Conservation (phyloP, 2,329 filamentous ascomycete species). For the Plenodomus lindquistii region DNA sequence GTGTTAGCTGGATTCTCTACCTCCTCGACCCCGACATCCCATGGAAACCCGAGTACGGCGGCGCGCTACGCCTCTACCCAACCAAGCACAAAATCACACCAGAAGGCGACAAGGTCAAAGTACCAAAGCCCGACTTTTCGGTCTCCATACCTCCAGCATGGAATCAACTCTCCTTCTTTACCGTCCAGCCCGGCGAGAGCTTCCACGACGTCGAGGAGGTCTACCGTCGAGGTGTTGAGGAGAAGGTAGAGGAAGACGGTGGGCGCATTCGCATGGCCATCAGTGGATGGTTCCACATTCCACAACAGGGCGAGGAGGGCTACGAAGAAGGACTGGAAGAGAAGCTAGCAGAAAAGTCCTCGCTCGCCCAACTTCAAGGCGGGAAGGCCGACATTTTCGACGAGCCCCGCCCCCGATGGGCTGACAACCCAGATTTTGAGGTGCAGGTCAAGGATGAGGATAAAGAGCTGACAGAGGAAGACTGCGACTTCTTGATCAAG, state of each 20-base stretch:
- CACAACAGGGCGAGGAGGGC: constrained; percentile 89
- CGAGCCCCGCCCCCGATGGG: constrained; percentile 67
- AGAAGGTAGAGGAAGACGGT: constrained; percentile 68
- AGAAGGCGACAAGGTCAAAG: constrained; percentile 74
- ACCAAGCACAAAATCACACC: constrained; percentile 65
- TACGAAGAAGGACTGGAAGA: constrained; percentile 88
- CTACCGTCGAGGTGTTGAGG: constrained; percentile 67
- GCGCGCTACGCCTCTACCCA: constrained; percentile 86
- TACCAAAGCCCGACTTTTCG: constrained; percentile 76
- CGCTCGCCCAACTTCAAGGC: constrained; percentile 85
- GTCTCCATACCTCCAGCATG: constrained; percentile 91
- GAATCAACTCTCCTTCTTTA: constrained; percentile 98
- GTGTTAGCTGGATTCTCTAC: constrained; percentile 97
- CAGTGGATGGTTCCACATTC: constrained; percentile 98
- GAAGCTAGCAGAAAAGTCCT: constrained; percentile 84
- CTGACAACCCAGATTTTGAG: constrained; percentile 46
- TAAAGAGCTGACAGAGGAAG: constrained; percentile 69
- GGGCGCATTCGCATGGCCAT: constrained; percentile 93
- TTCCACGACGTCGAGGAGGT: constrained; percentile 99
- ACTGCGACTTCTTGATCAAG: constrained; percentile 86
- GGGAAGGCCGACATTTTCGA: constrained; percentile 88
- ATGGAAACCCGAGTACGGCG: constrained; percentile 92
- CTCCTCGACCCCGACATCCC: constrained; percentile 87
- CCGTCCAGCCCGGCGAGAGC: constrained; percentile 96
- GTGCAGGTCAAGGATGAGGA: constrained; percentile 51